Evolutionary conservation across 768 basidiomycete genomes (phyloP).

Genomic region (Suillus spraguei): DNA sequence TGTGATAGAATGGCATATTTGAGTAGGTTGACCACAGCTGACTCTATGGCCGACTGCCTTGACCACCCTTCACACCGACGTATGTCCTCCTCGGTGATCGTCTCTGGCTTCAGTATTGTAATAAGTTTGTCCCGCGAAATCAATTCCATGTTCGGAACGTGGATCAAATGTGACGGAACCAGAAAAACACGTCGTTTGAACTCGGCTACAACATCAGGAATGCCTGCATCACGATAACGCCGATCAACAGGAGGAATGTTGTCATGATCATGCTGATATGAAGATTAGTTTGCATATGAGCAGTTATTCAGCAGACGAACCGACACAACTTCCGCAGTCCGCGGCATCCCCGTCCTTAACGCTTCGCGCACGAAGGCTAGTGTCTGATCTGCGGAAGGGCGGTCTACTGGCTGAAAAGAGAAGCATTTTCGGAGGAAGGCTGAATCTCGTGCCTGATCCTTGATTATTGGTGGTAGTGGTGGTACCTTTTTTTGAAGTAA

Average conservation of each 20-base stretch:
- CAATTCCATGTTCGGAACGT: conserved; percentile 9
- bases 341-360: neutral
- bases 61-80: neutral
- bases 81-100: conserved; percentile 1
- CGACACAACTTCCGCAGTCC: neutral
- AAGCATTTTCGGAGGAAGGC: conserved; percentile 3
- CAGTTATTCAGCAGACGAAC: neutral
- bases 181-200: conserved; percentile 14
- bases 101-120: conserved; percentile 10
- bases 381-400: conserved; percentile 1
- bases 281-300: neutral
- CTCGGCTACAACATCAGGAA: conserved; percentile 1
- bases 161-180: conserved; percentile 7
- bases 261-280: neutral
- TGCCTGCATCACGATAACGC: neutral
- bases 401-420: neutral
- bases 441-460: neutral
- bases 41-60: conserved; percentile 1
- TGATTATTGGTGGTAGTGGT: neutral
- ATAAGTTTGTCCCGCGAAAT: conserved; percentile 2
- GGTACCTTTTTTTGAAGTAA: neutral
- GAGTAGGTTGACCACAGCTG: conserved; percentile 1
- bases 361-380: neutral
- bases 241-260: neutral
- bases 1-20: conserved; percentile 18